Evolutionary conservation across 805 yeast genomes (phyloP), one percentile per base, ranked within the genome.

Genomic region (Ogataea minuta): DNA sequence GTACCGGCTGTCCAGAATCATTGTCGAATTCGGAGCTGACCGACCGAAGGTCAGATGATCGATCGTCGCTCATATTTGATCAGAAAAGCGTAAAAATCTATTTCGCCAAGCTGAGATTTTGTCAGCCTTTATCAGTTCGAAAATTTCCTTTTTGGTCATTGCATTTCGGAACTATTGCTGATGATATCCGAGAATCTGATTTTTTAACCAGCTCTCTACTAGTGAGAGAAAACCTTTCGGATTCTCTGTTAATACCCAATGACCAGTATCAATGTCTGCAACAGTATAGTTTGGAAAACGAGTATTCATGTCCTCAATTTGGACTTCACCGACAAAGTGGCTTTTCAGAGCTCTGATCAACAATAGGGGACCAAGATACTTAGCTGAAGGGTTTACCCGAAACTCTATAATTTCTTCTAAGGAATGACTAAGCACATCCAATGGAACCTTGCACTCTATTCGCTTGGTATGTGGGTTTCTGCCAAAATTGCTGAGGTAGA

Each of bases 191-290:
- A 28, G 5, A 14, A 12, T 19, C 20, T 29, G 34, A 29, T 29
- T 10, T 23, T 28, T 26, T 9, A 58, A 36, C 65, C 64, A 90
- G 17, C 79, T 81, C 21, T 66, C 67, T 9, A 85, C 76, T 6
- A 68, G 62, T 7, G 70, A 73, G 28, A 84, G 70, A 50, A 91
- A 88, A 53, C 81, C 89, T 12, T 69, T 49, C 4, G 95, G 91
- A 48, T 80, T 79, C 55, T 90, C 96, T 25, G 86, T 77, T 43
- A 90, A 85, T 3, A 90, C 76, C 95, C 97, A 91, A 61, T 91
- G 99, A 4, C 96, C 95, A 2, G 87, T 73, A 23, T 85, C 80
- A 17, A 93, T 67, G 50, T 82, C 91, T 34, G 73, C 65, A 10
- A 84, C 63, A 43, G 77, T 81, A 53, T 81, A 85, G 27, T 71